Evolutionary conservation across 1,284 basidiomycete species (phyloP).

Genomic region (Chalciporus sp.): DNA sequence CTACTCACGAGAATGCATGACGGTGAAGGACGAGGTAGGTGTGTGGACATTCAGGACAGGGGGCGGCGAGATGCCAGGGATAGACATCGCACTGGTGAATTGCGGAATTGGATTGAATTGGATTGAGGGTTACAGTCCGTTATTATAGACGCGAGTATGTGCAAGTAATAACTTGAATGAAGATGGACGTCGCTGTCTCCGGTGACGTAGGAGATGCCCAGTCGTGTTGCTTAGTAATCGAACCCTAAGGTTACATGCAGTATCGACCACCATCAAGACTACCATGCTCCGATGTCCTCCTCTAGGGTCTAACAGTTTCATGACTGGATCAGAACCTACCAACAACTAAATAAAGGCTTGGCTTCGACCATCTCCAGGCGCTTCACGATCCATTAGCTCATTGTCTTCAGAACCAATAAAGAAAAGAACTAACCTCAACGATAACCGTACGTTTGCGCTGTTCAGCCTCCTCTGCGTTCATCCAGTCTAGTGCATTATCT

Average conservation of each 20-base stretch:
- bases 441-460: conserved; percentile 61
- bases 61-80: conserved; percentile 20
- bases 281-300: not conserved
- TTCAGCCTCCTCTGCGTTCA: conserved; percentile 51
- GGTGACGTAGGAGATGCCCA: too few species aligned
- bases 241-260: too few species aligned
- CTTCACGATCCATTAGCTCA: conserved; percentile 38
- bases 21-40: conserved; percentile 68
- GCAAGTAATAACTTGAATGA: too few species aligned
- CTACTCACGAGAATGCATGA: conserved; percentile 69
- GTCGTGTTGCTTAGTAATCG: not conserved
- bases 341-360: conserved; percentile 70
- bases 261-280: not conserved
- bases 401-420: not conserved
- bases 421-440: conserved; percentile 60
- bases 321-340: conserved; percentile 43
- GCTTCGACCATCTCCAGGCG: conserved; percentile 71
- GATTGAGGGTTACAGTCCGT: too few species aligned
- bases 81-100: conserved; percentile 10
- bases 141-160: too few species aligned
- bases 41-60: conserved; percentile 72
- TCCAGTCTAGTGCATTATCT: conserved; percentile 64
- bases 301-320: conserved; percentile 4
- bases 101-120: too few species aligned
- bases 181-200: too few species aligned